Base-by-base conservation (phyloP, 768 basidiomycete genomes). In the Gyrodon lividus region DNA sequence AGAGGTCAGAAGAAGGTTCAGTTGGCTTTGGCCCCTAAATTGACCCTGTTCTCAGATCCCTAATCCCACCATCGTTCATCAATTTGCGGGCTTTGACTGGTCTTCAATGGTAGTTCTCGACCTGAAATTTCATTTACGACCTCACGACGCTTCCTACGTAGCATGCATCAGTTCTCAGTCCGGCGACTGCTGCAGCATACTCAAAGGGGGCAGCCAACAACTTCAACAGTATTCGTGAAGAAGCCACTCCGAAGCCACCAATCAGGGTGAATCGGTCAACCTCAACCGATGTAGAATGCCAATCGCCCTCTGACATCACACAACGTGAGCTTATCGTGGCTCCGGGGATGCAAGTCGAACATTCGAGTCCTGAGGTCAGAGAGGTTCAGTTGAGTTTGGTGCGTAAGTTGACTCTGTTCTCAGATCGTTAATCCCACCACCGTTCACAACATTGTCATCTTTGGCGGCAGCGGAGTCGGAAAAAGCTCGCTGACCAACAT, bases 401-500 rank as follows among this genome's bases (percentile, higher is more conserved):
- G 6, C 22, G 13, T 3, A 30, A 38, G 8, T 31, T 33, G 14
- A 60, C 24, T 0, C n/a, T 34, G 12, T 19, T 4, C 16, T 43
- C 33, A 43, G 41, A 13, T 16, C 12, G 22, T 12, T 14, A 13
- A 23, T 28, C 23, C 13, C 41, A 24, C 23, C 30, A 19, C n/a
- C n/a, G n/a, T 16, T 23, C 62, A 52, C 26, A 77, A 77, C 45
- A 44, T 77, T n/a, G 62, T 77, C 14, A 42, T 77, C 19, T 77
- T 77, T 37, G 76, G 77, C 1, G 74, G 75, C 39, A 68, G 69
- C 3, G 76, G 76, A 14, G 54, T 70, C 3, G 70, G 72, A 9
- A 77, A 78, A 57, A 77, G 76, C 51, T 73, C 72, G 3, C 53
- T 77, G 2, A 59, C 77, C 44, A 77, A 77, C 59, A 67, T 77